These are phyloP conservation scores for Lepidium sativum DNA, from an alignment of 345 rosid species.

Conservation along the genomic window DNA sequence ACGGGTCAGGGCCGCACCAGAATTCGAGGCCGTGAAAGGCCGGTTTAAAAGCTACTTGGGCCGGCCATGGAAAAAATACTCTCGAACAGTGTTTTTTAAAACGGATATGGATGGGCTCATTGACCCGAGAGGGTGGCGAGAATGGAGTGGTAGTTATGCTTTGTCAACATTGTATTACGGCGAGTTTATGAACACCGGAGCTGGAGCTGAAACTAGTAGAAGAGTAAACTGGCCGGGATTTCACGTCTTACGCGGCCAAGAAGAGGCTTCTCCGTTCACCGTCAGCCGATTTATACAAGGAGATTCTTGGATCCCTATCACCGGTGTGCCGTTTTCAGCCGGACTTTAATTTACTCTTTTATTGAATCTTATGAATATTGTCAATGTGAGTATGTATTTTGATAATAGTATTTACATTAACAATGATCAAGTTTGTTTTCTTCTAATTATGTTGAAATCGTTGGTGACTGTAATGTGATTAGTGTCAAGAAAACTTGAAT, in stretches of 20 bases:
- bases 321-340: slow-evolving; percentile 47
- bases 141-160: slow-evolving; percentile 49
- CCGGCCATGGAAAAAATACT: slow-evolving; percentile 55
- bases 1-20: slow-evolving; percentile 38
- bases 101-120: slow-evolving; percentile 47
- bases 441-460: not conserved
- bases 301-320: slow-evolving; percentile 49
- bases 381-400: not conserved
- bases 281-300: slow-evolving; percentile 51
- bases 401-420: not conserved
- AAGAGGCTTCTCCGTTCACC: slow-evolving; percentile 37
- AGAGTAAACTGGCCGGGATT: slow-evolving; percentile 67
- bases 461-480: too few species aligned
- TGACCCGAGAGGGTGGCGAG: slow-evolving; percentile 55
- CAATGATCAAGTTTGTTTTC: not conserved
- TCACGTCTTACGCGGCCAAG: slow-evolving; percentile 37
- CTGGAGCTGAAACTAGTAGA: slow-evolving; percentile 29
- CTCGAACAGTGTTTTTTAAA: slow-evolving; percentile 44
- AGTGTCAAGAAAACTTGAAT: too few species aligned
- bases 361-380: not conserved
- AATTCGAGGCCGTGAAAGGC: slow-evolving; percentile 28
- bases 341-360: slow-evolving; percentile 21
- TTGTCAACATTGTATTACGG: slow-evolving; percentile 50
- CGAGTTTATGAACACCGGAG: slow-evolving; percentile 54
- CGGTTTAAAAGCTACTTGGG: slow-evolving; percentile 39